Evolutionary conservation across 164 flowering plant species (phyloP), one percentile per base, ranked within the genome.

Genomic region (Magnolia sinica): DNA sequence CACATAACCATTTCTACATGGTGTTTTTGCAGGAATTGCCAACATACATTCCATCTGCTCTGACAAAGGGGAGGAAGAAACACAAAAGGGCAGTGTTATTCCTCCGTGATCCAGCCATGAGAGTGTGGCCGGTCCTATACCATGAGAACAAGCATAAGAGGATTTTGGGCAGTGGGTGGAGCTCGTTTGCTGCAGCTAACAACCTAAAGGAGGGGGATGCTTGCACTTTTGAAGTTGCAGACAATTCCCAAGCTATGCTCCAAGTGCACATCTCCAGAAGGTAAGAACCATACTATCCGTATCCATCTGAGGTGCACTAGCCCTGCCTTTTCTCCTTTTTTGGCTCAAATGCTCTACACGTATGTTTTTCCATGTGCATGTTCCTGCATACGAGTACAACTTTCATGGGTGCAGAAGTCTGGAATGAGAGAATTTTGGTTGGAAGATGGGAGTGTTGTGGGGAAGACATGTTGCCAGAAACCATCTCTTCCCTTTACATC

Each of bases 81-180:
- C 29, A 11, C 27, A 64, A 80, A 14, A 68, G 82, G 70, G 78
- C 49, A 73, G 71, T 82, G 1, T 76, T 83, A 23, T 3, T 77
- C 27, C 85, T 87, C 27, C 81, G 73, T 20, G 87, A 83, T 78
- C 76, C 84, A 8, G 68, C 58, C 52, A 75, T 67, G 79, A 77
- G 81, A 73, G 13, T 70, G 64, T 87, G 87, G 87, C 86, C 87
- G 4, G 84, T 82, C n/a, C 13, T 85, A 52, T 86, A 83, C 78
- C 84, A 80, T 9, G 80, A 82, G 49, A 81, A 20, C 66, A 8
- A 8, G 22, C 66, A 24, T 11, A 7, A 49, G 19, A 79, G 52
- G 67, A 22, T 73, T 18, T 78, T 86, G 70, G 67, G 79, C 0
- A 73, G 74, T 31, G 86, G 88, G 9, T 86, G 88, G 86, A 77